Base-by-base conservation (phyloP, 495 filamentous ascomycete species). In the Neurospora sp. region DNA sequence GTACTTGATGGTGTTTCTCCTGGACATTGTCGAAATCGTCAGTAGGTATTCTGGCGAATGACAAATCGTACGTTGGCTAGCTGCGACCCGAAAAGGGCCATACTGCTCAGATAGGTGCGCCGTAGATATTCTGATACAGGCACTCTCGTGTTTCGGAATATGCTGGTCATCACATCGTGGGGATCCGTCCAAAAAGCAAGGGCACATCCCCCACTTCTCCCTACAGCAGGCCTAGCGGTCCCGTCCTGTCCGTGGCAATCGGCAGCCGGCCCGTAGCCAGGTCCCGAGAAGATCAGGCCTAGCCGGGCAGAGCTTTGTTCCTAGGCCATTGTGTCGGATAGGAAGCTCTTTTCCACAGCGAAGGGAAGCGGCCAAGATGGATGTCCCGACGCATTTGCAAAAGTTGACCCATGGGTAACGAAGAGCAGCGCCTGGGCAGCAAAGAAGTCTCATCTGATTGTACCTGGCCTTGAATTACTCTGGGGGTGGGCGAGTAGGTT, bases 121-220 rank as follows among this genome's bases (percentile, higher is more conserved):
- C 20, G 31, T 38, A 59, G 62, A 73, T 44, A 72, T 66, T 69
- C 73, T 76, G 75, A 74, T 48, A 76, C 75, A 70, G 41, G 48
- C 39, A 72, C 70, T 54, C 44, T 72, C 46, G 69, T 72, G 75
- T 76, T 76, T 76, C 73, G 72, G 59, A 74, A 72, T 70, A 69
- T 76, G 70, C 71, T 39, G 66, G 70, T 71, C 70, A 70, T 70
- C 69, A 70, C 62, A 74, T 76, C 72, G 70, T 35, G 72, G 40
- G 31, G 66, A 73, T 23, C 41, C 37, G 39, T 69, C 73, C 38
- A 70, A 73, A 35, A 41, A 73, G 66, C n/a, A 48, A 31, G 31
- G 69, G 40, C 27, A 48, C 44, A 38, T 40, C 59, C 72, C 72
- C 72, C 62, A 62, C 35, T 70, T 70, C 70, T 73, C 27, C 72